Evolutionary conservation across 805 yeast species (phyloP).

Genomic region (Candida awuae): DNA sequence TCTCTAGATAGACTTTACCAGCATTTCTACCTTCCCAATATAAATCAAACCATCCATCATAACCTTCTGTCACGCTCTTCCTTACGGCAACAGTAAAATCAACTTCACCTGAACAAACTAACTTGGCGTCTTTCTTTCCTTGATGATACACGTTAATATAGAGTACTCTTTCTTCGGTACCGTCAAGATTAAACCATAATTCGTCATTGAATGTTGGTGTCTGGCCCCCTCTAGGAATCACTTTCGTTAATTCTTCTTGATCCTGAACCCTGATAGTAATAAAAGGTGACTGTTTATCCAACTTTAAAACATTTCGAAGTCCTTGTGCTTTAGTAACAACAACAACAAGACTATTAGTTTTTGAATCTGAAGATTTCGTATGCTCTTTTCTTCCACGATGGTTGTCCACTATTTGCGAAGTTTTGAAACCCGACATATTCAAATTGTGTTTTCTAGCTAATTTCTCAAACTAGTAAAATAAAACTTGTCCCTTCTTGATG

Average conservation of each 20-base stretch:
- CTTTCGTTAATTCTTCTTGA: conserved; percentile 68
- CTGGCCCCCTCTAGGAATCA: conserved; percentile 86
- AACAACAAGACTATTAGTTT: conserved; percentile 50
- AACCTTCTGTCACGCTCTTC: conserved; percentile 63
- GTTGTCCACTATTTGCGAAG: conserved; percentile 8
- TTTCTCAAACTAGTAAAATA: no score
- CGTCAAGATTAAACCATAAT: conserved; percentile 54
- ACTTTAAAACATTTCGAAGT: conserved; percentile 73
- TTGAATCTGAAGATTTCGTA: background rate
- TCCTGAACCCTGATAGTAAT: conserved; percentile 76
- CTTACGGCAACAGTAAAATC: conserved; percentile 68
- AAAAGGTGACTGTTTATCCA: conserved; percentile 93
- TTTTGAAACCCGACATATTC: conserved; percentile 7
- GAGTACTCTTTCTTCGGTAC: conserved; percentile 56
- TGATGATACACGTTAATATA: conserved; percentile 77
- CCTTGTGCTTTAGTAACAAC: conserved; percentile 78
- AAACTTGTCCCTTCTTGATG: no score
- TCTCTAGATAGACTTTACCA: conserved; percentile 81
- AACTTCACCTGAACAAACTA: conserved; percentile 75
- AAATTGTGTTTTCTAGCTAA: background rate
- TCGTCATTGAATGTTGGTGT: conserved; percentile 84
- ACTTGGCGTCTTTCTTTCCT: conserved; percentile 74
- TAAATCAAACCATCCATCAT: conserved; percentile 78
- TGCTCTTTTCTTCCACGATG: background rate
- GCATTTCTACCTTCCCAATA: conserved; percentile 64